These are phyloP conservation scores for Aristolochia contorta DNA, from an alignment of 164 flowering plant species.

Conservation along the genomic window DNA sequence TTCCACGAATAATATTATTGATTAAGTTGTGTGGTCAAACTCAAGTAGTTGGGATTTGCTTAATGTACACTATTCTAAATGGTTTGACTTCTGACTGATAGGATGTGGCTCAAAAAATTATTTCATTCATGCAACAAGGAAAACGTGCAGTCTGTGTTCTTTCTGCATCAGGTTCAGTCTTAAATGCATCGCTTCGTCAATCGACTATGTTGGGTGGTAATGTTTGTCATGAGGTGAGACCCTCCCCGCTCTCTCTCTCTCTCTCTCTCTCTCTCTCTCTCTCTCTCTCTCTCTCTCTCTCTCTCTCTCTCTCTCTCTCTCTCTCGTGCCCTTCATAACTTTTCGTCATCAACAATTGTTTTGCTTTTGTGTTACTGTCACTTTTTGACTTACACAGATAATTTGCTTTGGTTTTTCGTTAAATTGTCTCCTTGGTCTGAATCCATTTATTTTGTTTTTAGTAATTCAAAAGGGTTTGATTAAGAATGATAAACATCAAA, in stretches of 20 bases:
- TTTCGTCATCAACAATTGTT: too few species aligned
- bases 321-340: neutral
- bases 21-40: neutral
- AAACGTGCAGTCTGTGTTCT: constrained; percentile 74
- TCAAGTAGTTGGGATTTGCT: neutral
- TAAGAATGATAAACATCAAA: too few species aligned
- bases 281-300: neutral
- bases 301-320: neutral
- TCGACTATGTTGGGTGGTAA: constrained; percentile 74
- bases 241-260: too few species aligned
- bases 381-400: neutral
- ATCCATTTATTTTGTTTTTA: too few species aligned
- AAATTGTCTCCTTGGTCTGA: too few species aligned
- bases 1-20: too few species aligned
- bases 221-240: constrained; percentile 65
- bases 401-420: neutral
- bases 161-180: constrained; percentile 82
- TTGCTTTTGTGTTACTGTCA: neutral
- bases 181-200: constrained; percentile 76
- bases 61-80: neutral
- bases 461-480: too few species aligned
- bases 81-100: constrained; percentile 14
- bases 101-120: constrained; percentile 81
- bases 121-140: constrained; percentile 67
- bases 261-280: too few species aligned